These are phyloP conservation scores for Barnettozyma californica DNA, from an alignment of 805 yeast genomes.

Conservation along the genomic window DNA sequence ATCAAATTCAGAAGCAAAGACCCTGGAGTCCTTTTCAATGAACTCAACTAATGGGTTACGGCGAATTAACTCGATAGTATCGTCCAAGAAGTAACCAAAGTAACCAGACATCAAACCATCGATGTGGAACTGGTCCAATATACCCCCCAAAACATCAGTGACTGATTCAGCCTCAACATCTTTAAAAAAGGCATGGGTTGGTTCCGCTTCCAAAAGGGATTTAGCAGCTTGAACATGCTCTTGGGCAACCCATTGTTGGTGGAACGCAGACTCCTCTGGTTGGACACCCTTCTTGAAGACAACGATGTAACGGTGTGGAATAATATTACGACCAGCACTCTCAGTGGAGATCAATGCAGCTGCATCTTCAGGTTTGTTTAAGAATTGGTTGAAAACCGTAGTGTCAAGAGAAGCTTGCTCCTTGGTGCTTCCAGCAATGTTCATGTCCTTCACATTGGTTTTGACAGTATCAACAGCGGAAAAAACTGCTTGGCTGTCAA, in stretches of 20 bases:
- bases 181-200: slow-evolving; percentile 35
- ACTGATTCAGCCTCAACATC: slow-evolving; percentile 23
- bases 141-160: slow-evolving; percentile 41
- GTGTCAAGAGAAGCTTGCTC: slow-evolving; percentile 16
- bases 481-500: slow-evolving; percentile 37
- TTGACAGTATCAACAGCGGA: slow-evolving; percentile 13
- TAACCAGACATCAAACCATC: slow-evolving; percentile 65
- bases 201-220: slow-evolving; percentile 28
- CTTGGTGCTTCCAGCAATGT: slow-evolving; percentile 15
- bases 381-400: slow-evolving; percentile 8
- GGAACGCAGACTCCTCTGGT: slow-evolving; percentile 52
- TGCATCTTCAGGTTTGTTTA: slow-evolving; percentile 19
- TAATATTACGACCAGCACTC: slow-evolving; percentile 39
- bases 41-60: slow-evolving; percentile 57
- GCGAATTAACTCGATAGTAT: slow-evolving; percentile 69
- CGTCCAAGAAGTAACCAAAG: slow-evolving; percentile 76
- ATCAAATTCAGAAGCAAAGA: slow-evolving; percentile 55
- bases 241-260: slow-evolving; percentile 59
- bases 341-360: slow-evolving; percentile 47
- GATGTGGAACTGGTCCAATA: slow-evolving; percentile 56
- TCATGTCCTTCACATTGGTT: slow-evolving; percentile 8
- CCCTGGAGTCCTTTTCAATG: slow-evolving; percentile 73
- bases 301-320: slow-evolving; percentile 77
- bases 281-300: slow-evolving; percentile 68
- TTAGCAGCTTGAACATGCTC: slow-evolving; percentile 43